Percentiles rank a stretch among this genome's conserved stretches.
Conservation (phyloP, 768 basidiomycete species). For the Melanogaster broomeanus region DNA sequence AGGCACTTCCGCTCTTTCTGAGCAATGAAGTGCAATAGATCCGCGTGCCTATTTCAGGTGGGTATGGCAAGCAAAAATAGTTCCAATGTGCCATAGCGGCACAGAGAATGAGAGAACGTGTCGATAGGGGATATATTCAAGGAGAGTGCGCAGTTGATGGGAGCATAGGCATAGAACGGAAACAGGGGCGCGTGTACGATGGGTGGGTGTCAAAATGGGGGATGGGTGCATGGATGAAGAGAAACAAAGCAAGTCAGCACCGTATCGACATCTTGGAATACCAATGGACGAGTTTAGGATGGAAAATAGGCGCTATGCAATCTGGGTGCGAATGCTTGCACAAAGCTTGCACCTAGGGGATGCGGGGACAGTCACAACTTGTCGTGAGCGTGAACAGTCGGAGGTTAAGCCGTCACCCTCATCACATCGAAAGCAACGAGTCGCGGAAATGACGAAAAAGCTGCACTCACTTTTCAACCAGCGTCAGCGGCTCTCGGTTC, state of each 20-base stretch:
- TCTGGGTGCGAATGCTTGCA: no score
- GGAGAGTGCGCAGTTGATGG: neutral
- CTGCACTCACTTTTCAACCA: conserved; percentile 68
- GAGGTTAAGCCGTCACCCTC: no score
- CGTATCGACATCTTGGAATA: neutral
- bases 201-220: no score
- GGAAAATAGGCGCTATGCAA: no score
- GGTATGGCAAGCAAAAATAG: neutral
- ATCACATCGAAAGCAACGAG: neutral
- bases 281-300: no score
- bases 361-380: no score
- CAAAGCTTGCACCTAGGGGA: no score
- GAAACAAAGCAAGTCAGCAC: neutral
- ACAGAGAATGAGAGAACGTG: no score
- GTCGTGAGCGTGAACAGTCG: no score
- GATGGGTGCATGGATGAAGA: neutral
- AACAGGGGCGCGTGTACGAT: no score
- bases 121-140: neutral
- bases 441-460: neutral
- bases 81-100: no score
- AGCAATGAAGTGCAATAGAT: conserved; percentile 80
- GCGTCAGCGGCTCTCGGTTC: conserved; percentile 51
- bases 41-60: conserved; percentile 62
- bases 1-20: conserved; percentile 86
- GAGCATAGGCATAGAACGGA: neutral